These are phyloP conservation scores for Salix dunnii DNA, from an alignment of 345 rosid genomes.

Conservation along the genomic window DNA sequence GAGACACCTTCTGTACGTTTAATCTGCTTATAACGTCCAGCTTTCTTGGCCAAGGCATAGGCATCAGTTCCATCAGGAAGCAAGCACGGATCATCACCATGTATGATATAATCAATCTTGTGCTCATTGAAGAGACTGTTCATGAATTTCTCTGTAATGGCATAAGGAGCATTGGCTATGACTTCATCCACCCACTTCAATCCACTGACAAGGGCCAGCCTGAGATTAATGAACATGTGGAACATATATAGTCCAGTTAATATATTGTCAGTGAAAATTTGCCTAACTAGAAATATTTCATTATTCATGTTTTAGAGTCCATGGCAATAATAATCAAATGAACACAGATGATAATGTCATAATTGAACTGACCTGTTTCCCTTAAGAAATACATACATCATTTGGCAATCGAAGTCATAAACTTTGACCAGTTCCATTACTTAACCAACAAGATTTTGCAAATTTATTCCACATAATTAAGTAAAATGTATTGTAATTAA, in stretches of 20 bases:
- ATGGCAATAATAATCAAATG: neutral
- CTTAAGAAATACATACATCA: neutral
- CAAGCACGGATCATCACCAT: constrained; percentile 94
- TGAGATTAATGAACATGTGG: constrained; percentile 18
- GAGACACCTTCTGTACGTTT: constrained; percentile 98
- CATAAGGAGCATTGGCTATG: constrained; percentile 84
- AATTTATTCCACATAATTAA: neutral
- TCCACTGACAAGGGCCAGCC: constrained; percentile 84
- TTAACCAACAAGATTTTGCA: neutral
- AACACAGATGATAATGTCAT: neutral
- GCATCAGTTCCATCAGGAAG: constrained; percentile 98
- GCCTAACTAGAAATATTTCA: neutral
- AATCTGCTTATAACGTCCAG: constrained; percentile 91
- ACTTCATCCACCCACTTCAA: constrained; percentile 98
- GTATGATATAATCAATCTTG: constrained; percentile 82
- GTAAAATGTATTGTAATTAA: neutral
- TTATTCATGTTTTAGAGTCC: neutral
- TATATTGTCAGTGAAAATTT: neutral
- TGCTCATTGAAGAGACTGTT: constrained; percentile 70
- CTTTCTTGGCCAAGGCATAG: constrained; percentile 82
- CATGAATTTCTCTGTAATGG: constrained; percentile 85
- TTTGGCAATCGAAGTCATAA: neutral
- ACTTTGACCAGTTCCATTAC: neutral
- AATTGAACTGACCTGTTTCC: neutral
- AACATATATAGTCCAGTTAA: neutral